Evolutionary conservation across 805 yeast genomes (phyloP).

Genomic region (Pichia heedii): DNA sequence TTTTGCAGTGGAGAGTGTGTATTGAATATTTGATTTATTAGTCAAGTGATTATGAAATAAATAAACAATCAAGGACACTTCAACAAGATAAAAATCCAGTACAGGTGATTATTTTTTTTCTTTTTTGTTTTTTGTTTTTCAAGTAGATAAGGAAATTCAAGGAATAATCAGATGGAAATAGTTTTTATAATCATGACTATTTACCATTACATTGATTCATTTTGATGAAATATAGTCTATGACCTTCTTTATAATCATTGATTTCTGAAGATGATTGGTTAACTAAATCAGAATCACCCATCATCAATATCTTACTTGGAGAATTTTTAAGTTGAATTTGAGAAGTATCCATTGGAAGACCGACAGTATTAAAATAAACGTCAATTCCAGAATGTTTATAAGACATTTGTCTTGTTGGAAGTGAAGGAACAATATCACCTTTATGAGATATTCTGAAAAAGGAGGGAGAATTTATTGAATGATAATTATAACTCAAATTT

Average conservation of each 20-base stretch:
- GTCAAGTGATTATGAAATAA: no score
- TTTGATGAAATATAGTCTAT: constrained; percentile 1
- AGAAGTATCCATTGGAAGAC: constrained; percentile 22
- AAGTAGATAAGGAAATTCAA: no score
- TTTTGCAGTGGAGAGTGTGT: no score
- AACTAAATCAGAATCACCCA: not conserved
- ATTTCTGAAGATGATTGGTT: not conserved
- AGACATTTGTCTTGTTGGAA: constrained; percentile 43
- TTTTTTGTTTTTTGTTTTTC: no score
- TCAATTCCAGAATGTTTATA: constrained; percentile 43
- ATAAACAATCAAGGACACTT: no score
- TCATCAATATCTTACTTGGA: not conserved
- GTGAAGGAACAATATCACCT: constrained; percentile 49
- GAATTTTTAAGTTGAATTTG: not conserved
- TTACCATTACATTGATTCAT: constrained; percentile 3
- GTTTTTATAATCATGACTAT: no score
- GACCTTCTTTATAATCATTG: not conserved
- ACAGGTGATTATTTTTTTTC: no score
- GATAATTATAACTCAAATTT: not conserved
- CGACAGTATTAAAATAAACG: constrained; percentile 32
- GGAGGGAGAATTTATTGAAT: constrained; percentile 21
- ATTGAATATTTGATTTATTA: no score
- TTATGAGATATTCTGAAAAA: constrained; percentile 48
- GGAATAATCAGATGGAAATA: no score
- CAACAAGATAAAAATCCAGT: no score